These are phyloP conservation scores for Hippophae gyantsensis DNA, from an alignment of 306 rosid species.

Conservation along the genomic window DNA sequence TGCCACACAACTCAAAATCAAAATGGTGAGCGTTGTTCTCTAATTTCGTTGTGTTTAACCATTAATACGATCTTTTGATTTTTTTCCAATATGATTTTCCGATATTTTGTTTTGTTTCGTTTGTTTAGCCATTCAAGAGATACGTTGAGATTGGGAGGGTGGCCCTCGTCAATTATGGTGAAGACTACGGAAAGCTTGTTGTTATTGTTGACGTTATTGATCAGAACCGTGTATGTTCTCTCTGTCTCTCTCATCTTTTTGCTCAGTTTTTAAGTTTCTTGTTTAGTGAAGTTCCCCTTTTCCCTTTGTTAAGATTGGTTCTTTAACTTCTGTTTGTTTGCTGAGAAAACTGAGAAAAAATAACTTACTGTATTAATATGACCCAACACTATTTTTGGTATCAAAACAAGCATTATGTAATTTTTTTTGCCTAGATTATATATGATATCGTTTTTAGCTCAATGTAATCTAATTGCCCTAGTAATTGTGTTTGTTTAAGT, in stretches of 20 bases:
- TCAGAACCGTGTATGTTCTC: conserved; percentile 58
- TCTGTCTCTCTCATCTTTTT: not conserved
- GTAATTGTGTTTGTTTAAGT: too few relatives aligned
- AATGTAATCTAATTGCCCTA: too few relatives aligned
- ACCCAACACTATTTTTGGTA: too few relatives aligned
- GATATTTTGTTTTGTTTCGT: not conserved
- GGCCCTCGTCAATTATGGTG: conserved; percentile 82
- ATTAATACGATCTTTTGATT: not conserved
- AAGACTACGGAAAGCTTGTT: conserved; percentile 79
- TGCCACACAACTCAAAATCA: conserved; percentile 10
- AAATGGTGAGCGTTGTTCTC: conserved; percentile 40
- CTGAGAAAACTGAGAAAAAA: not conserved
- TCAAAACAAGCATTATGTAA: too few relatives aligned
- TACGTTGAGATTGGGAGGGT: conserved; percentile 91
- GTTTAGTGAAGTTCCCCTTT: too few relatives aligned
- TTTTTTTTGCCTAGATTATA: too few relatives aligned
- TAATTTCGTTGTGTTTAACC: not conserved
- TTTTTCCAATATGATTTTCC: not conserved
- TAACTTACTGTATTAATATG: too few relatives aligned
- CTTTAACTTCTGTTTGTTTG: too few relatives aligned
- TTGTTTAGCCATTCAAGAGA: conserved; percentile 77
- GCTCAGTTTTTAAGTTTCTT: not conserved
- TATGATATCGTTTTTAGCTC: too few relatives aligned
- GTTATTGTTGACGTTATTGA: conserved; percentile 89
- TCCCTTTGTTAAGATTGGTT: too few relatives aligned